Conservation (phyloP, 1,284 basidiomycete genomes). For the Tilletia indica region DNA sequence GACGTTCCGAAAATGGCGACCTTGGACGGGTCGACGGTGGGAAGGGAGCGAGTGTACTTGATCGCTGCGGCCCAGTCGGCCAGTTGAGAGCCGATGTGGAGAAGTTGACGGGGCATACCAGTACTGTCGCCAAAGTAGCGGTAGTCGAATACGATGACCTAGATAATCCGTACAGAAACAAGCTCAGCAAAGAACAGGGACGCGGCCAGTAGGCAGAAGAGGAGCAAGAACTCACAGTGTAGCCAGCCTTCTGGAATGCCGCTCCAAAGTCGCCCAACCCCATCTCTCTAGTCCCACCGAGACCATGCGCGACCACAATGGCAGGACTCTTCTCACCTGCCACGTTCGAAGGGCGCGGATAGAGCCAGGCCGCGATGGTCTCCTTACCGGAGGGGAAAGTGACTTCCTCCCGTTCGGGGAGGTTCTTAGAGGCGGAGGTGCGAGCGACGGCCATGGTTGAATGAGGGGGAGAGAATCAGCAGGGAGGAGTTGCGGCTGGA, state of each 20-base stretch:
- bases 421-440: too few relatives aligned
- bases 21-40: constrained; percentile 30
- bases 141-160: constrained; percentile 44
- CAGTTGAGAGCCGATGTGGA: constrained; percentile 35
- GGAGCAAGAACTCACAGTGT: too few relatives aligned
- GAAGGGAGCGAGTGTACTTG: constrained; percentile 25
- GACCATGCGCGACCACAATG: constrained; percentile 39
- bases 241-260: constrained; percentile 33
- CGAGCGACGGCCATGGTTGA: too few relatives aligned
- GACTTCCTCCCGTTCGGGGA: constrained; percentile 28
- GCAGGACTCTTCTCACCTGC: constrained; percentile 22
- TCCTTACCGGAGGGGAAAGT: constrained; percentile 28
- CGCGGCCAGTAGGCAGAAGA: too few relatives aligned
- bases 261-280: constrained; percentile 33
- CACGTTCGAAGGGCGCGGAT: constrained; percentile 18
- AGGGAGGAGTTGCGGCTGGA: too few relatives aligned
- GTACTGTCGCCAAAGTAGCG: constrained; percentile 32
- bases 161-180: background rate
- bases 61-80: constrained; percentile 40
- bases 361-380: constrained; percentile 34
- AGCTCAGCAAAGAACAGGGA: too few relatives aligned
- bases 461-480: too few relatives aligned
- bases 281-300: constrained; percentile 42
- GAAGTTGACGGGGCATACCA: constrained; percentile 36
- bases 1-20: constrained; percentile 44